These are phyloP conservation scores for Keithomyces neogunnii DNA, from an alignment of 2,329 filamentous ascomycete genomes.

Conservation along the genomic window DNA sequence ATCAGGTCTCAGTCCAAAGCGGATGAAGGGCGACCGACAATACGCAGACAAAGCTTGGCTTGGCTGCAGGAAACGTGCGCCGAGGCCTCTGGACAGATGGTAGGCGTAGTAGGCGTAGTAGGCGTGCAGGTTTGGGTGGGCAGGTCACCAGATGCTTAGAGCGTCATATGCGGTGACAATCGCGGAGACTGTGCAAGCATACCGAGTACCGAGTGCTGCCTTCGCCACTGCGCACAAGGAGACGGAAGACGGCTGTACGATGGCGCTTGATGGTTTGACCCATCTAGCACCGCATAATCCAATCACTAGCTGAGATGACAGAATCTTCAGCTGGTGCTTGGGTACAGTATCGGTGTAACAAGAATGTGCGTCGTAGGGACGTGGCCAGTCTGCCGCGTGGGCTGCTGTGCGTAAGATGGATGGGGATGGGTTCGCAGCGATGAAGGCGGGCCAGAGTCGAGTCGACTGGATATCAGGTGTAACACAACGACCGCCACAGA, in stretches of 20 bases:
- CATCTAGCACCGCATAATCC: constrained; percentile 2
- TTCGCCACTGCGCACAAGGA: background rate
- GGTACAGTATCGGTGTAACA: background rate
- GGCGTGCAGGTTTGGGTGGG: background rate
- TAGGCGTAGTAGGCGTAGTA: background rate
- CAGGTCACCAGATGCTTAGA: background rate
- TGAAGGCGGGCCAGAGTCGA: background rate
- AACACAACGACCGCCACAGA: background rate
- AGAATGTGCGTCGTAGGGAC: background rate
- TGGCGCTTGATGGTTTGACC: background rate
- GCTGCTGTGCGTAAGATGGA: background rate
- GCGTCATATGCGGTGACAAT: background rate
- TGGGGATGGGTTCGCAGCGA: background rate
- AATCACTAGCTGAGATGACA: background rate
- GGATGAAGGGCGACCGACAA: background rate
- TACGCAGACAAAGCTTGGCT: background rate
- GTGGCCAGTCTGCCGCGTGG: constrained; percentile 2
- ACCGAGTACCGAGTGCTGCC: background rate
- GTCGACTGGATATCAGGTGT: background rate
- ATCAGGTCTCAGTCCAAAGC: background rate
- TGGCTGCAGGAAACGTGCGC: background rate
- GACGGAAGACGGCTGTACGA: background rate
- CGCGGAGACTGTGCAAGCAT: too few relatives aligned
- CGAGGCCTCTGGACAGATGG: too few relatives aligned
- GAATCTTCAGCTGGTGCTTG: background rate